phyloP scores from a whole-genome alignment of 352 stramenopile species.

The Phytophthora constricta region DNA sequence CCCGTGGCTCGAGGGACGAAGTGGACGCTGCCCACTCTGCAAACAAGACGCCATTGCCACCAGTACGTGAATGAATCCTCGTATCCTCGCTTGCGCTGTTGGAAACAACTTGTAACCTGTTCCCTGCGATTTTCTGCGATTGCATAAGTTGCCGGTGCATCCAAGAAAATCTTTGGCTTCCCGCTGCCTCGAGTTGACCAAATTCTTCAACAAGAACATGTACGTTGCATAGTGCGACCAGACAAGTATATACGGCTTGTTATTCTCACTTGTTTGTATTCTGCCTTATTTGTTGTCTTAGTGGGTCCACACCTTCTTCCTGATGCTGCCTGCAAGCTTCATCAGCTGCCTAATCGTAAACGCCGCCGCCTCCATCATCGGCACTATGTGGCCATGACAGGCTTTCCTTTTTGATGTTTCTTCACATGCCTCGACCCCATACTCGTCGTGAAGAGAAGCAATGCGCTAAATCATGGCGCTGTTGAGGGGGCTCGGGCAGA shows the following conservation, averaged over 20 bases:
- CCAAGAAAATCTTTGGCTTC: slow-evolving; percentile 76
- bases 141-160: slow-evolving; percentile 42
- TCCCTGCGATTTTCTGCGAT: not conserved
- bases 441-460: slow-evolving; percentile 7
- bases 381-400: slow-evolving; percentile 76
- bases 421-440: not conserved
- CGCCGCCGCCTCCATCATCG: slow-evolving; percentile 70
- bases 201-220: slow-evolving; percentile 80
- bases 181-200: slow-evolving; percentile 63
- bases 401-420: slow-evolving; percentile 15
- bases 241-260: not conserved
- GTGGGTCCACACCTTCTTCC: slow-evolving; percentile 82
- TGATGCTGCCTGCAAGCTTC: slow-evolving; percentile 82
- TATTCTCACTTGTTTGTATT: slow-evolving; percentile 19
- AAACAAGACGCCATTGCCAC: slow-evolving; percentile 81
- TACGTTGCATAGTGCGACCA: slow-evolving; percentile 36
- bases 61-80: slow-evolving; percentile 36
- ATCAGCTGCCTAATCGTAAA: slow-evolving; percentile 86
- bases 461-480: slow-evolving; percentile 31
- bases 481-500: slow-evolving; percentile 8
- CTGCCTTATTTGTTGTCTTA: slow-evolving; percentile 31
- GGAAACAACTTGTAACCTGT: slow-evolving; percentile 2
- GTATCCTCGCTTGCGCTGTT: not conserved
- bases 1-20: slow-evolving; percentile 82
- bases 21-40: slow-evolving; percentile 82